phyloP scores from a whole-genome alignment of 2,329 filamentous ascomycete species.

The Sporothrix inflata region DNA sequence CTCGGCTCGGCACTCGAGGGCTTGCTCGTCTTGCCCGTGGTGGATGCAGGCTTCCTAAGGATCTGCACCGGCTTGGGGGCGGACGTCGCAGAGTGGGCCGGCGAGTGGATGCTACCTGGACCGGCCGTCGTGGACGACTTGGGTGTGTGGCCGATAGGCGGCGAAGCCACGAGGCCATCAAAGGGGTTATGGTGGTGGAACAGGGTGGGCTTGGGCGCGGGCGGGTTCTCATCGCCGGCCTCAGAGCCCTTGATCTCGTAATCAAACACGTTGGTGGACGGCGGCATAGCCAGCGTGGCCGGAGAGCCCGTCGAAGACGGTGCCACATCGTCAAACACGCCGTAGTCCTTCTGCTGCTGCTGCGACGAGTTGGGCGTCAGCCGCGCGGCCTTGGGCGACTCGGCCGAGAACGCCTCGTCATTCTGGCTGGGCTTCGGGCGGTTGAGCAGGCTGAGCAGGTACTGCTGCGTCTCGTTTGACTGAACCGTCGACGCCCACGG shows the following conservation, averaged over 20 bases:
- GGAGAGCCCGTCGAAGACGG: constrained; percentile 26
- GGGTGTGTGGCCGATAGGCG: constrained; percentile 49
- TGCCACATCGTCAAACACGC: constrained; percentile 9
- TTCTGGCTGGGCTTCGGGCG: constrained; percentile 70
- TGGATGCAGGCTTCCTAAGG: constrained; percentile 54
- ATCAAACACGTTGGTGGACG: constrained; percentile 29
- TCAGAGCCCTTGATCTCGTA: constrained; percentile 27
- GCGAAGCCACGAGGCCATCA: constrained; percentile 47
- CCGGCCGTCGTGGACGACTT: constrained; percentile 44
- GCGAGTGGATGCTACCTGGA: constrained; percentile 36
- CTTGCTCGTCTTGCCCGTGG: constrained; percentile 48
- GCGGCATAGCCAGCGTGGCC: constrained; percentile 23
- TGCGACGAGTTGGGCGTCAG: constrained; percentile 36
- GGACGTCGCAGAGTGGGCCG: constrained; percentile 39
- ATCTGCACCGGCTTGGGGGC: constrained; percentile 49
- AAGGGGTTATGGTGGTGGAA: constrained; percentile 46
- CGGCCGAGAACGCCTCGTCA: constrained; percentile 50
- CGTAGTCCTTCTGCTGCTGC: constrained; percentile 30
- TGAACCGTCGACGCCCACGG: constrained; percentile 57
- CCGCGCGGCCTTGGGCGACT: constrained; percentile 48
- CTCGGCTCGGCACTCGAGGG: constrained; percentile 49
- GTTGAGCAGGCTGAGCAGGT: constrained; percentile 83
- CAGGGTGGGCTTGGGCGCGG: constrained; percentile 38
- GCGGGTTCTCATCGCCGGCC: constrained; percentile 38
- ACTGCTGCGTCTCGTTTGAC: constrained; percentile 75